These are phyloP conservation scores for Mariannaea elegans DNA, from an alignment of 2,329 filamentous ascomycete species.

Conservation along the genomic window DNA sequence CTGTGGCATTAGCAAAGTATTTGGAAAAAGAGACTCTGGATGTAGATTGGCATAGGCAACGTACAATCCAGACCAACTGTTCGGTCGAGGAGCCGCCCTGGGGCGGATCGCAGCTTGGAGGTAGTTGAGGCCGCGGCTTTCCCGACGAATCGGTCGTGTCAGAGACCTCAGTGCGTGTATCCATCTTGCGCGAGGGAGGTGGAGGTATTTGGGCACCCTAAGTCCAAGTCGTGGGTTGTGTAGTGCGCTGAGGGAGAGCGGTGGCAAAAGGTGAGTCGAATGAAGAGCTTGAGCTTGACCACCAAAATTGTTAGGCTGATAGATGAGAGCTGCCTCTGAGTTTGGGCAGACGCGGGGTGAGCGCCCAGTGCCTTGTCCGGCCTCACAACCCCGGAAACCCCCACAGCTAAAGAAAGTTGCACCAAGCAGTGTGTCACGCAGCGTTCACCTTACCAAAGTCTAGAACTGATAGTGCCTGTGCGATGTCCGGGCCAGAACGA, in stretches of 20 bases:
- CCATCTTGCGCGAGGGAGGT: slow-evolving; percentile 28
- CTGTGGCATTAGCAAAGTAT: neutral
- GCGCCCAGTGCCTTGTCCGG: neutral
- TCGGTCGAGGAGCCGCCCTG: slow-evolving; percentile 73
- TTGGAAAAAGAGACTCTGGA: slow-evolving; percentile 13
- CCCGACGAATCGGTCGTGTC: slow-evolving; percentile 38
- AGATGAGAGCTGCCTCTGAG: neutral
- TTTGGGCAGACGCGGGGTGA: slow-evolving; percentile 1
- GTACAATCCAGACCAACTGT: slow-evolving; percentile 88
- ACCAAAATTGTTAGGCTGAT: neutral
- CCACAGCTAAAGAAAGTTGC: neutral
- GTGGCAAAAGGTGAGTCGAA: neutral
- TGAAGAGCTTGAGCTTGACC: too few species aligned
- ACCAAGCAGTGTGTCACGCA: neutral
- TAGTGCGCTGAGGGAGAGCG: neutral
- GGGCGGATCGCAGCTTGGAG: slow-evolving; percentile 87
- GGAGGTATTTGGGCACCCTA: neutral
- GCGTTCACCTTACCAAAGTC: too few species aligned
- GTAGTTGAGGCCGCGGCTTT: slow-evolving; percentile 65
- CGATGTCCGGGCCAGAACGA: too few species aligned
- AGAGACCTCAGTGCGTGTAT: slow-evolving; percentile 36
- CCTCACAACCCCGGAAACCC: neutral
- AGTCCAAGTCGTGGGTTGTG: neutral
- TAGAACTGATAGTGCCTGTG: too few species aligned
- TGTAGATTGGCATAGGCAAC: neutral